Conservation (phyloP, 345 rosid species). For the Clausena lansium region DNA sequence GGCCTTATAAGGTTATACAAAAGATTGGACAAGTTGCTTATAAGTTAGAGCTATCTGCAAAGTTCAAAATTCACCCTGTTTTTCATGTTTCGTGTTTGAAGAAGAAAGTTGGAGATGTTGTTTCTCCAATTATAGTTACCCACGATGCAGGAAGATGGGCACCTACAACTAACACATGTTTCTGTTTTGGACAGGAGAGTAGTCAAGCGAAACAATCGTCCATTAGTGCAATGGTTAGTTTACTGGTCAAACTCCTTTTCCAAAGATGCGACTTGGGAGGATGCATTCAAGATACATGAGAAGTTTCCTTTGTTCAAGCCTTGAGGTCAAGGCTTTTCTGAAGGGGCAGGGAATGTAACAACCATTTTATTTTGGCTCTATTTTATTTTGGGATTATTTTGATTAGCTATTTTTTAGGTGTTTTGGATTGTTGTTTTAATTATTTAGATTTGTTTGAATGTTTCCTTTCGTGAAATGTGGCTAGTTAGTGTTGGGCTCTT, state of each 20-base stretch:
- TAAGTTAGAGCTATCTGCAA: background rate
- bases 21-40: background rate
- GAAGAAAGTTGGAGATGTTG: background rate
- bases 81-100: background rate
- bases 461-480: too few species aligned
- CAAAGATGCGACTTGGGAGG: background rate
- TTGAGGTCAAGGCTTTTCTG: background rate
- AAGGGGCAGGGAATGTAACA: background rate
- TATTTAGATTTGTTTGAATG: too few species aligned
- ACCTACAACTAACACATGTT: background rate
- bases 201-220: background rate
- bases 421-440: too few species aligned
- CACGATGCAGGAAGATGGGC: background rate
- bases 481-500: too few species aligned
- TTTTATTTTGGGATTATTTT: background rate
- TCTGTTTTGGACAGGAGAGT: background rate
- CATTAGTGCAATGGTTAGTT: background rate
- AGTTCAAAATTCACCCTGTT: background rate
- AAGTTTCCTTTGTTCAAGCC: background rate
- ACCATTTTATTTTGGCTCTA: background rate
- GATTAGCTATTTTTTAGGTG: too few species aligned
- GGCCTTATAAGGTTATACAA: background rate
- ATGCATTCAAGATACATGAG: background rate
- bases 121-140: background rate
- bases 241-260: background rate